Evolutionary conservation across 2,329 filamentous ascomycete species (phyloP).

Genomic region (Fusarium acutatum): DNA sequence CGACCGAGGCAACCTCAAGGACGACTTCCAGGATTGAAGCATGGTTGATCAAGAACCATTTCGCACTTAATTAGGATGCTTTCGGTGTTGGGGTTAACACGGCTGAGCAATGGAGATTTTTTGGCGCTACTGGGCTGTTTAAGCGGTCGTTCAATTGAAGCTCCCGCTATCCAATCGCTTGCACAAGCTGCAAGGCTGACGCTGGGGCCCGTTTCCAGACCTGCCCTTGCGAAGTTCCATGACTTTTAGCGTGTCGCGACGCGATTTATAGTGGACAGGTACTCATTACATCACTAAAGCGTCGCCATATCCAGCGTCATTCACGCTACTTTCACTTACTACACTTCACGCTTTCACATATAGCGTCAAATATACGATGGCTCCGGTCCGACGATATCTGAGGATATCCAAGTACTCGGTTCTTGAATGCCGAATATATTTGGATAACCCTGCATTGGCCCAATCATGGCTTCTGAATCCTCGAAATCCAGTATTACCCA

Average conservation of each 20-base stretch:
- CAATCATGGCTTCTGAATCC: conserved; percentile 86
- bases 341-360: neutral
- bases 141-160: conserved; percentile 20
- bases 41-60: conserved; percentile 46
- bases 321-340: neutral
- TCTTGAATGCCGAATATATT: conserved; percentile 95
- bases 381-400: conserved; percentile 87
- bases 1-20: conserved; percentile 78
- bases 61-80: conserved; percentile 22
- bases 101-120: conserved; percentile 36
- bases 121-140: conserved; percentile 22
- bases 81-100: conserved; percentile 5
- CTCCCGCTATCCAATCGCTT: conserved; percentile 1
- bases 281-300: conserved; percentile 35
- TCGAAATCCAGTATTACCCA: conserved; percentile 77
- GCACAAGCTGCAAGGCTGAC: conserved; percentile 41
- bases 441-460: conserved; percentile 86
- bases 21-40: conserved; percentile 75
- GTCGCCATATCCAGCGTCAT: neutral
- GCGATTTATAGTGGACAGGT: conserved; percentile 28
- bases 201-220: neutral
- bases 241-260: conserved; percentile 21
- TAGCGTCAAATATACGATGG: conserved; percentile 64
- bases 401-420: conserved; percentile 93
- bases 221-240: neutral